Evolutionary conservation across 306 rosid species (phyloP).

Genomic region (Lathyrus oleraceus): DNA sequence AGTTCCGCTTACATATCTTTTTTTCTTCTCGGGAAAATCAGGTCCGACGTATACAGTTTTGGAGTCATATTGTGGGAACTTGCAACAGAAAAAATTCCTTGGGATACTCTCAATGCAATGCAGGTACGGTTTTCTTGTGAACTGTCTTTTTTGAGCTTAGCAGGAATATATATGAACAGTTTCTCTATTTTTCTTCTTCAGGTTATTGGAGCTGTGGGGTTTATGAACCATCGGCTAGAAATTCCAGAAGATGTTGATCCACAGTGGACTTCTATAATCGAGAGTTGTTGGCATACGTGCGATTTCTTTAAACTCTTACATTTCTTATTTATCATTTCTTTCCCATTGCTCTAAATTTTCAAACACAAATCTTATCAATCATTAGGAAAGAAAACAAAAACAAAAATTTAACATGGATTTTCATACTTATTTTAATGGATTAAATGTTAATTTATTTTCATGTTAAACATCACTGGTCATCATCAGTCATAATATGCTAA

Average conservation of each 20-base stretch:
- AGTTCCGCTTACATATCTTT: background rate
- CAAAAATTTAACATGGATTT: too few relatives aligned
- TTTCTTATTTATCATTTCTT: conserved; percentile 11
- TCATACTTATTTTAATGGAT: too few relatives aligned
- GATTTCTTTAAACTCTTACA: conserved; percentile 18
- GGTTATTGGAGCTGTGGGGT: conserved; percentile 98
- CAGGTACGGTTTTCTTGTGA: conserved; percentile 66
- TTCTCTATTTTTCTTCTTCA: conserved; percentile 46
- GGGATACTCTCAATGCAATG: conserved; percentile 94
- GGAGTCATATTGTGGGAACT: conserved; percentile 99
- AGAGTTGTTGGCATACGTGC: conserved; percentile 96
- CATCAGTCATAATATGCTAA: conserved; percentile 23
- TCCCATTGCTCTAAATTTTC: conserved; percentile 3
- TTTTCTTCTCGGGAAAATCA: conserved; percentile 42
- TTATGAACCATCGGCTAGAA: conserved; percentile 93
- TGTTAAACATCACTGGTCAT: background rate
- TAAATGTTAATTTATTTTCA: too few relatives aligned
- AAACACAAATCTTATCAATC: conserved; percentile 17
- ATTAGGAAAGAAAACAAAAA: background rate
- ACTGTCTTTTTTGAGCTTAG: background rate
- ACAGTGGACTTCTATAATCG: conserved; percentile 78
- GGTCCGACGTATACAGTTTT: conserved; percentile 96
- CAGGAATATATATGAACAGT: conserved; percentile 42
- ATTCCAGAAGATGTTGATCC: conserved; percentile 90
- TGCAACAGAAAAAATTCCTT: conserved; percentile 92